Conservation (phyloP, 2,329 filamentous ascomycete species). For the Fusarium hainanense region DNA sequence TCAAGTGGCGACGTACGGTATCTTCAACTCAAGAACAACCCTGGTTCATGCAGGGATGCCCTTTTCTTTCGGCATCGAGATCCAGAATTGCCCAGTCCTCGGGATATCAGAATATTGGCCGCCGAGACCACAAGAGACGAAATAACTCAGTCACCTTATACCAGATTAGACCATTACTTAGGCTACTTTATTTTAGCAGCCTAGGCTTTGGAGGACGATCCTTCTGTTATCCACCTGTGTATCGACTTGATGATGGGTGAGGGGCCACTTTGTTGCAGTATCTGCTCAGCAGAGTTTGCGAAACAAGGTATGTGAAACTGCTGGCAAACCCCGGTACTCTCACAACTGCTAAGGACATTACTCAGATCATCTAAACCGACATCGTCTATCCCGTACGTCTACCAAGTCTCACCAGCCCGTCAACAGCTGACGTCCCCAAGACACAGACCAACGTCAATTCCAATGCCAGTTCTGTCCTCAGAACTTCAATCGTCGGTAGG, state of each 20-base stretch:
- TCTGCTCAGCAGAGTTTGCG: background rate
- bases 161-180: background rate
- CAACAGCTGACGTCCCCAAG: background rate
- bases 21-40: background rate
- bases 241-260: background rate
- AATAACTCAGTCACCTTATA: background rate
- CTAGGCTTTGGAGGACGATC: background rate
- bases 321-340: no score
- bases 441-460: background rate
- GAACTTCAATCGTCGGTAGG: constrained; percentile 19
- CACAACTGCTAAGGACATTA: background rate
- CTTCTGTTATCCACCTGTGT: background rate
- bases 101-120: background rate
- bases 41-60: background rate
- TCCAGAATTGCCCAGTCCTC: background rate
- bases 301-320: background rate
- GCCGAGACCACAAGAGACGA: background rate
- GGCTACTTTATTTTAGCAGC: background rate
- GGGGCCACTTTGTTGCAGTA: background rate
- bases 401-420: background rate
- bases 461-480: constrained; percentile 1
- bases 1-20: background rate
- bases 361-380: background rate
- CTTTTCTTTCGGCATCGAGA: background rate
- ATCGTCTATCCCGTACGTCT: background rate